Conservation (phyloP, 306 rosid genomes). For the Urtica urens region DNA sequence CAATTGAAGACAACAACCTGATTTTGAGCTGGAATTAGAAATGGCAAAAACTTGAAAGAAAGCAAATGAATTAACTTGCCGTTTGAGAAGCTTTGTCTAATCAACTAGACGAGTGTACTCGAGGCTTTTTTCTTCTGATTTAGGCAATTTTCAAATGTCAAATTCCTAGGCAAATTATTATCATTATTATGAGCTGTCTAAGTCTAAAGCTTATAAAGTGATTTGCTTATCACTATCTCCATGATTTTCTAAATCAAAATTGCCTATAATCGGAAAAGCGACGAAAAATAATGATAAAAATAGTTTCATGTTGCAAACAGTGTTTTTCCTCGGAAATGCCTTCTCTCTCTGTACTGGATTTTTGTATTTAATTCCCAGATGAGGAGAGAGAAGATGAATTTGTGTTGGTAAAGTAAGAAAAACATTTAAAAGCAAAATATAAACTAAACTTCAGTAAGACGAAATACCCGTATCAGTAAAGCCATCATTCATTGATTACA, state of each 20-base stretch:
- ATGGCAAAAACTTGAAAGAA: too few relatives aligned
- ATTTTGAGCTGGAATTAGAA: not conserved
- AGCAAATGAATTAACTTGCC: not conserved
- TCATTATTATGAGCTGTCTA: not conserved
- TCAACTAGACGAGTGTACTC: not conserved
- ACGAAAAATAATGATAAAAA: too few relatives aligned
- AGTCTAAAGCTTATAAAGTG: not conserved
- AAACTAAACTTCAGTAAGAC: too few relatives aligned
- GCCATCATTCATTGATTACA: conserved; percentile 16
- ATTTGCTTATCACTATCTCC: conserved; percentile 1
- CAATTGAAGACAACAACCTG: not conserved
- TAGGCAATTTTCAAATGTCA: not conserved
- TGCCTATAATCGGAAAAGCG: not conserved
- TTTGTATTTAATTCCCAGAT: not conserved
- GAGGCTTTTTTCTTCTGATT: not conserved
- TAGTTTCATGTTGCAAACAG: not conserved
- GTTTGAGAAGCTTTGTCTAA: not conserved
- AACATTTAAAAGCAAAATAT: too few relatives aligned
- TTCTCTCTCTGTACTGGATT: not conserved
- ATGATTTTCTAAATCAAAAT: not conserved
- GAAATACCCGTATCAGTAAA: too few relatives aligned
- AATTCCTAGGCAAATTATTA: conserved; percentile 2
- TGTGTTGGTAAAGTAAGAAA: too few relatives aligned
- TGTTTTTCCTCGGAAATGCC: conserved; percentile 4
- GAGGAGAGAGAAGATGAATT: not conserved